Evolutionary conservation across 2,329 filamentous ascomycete genomes (phyloP).

Genomic region (Lomentospora prolificans): DNA sequence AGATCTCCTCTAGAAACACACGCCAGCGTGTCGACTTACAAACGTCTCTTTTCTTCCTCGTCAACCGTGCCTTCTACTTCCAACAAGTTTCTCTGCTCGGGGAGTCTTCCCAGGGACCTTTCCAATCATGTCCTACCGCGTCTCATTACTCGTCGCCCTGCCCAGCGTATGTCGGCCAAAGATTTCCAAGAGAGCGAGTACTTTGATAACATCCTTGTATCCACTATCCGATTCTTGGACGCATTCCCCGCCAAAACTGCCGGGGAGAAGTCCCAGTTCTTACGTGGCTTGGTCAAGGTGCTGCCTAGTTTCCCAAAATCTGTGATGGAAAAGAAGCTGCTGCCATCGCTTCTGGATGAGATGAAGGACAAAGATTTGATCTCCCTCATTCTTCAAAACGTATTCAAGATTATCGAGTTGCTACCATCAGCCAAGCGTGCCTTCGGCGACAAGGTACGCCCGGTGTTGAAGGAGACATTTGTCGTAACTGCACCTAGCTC

Average conservation of each 20-base stretch:
- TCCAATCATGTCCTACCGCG: conserved; percentile 66
- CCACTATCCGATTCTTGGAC: conserved; percentile 91
- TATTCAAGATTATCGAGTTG: conserved; percentile 79
- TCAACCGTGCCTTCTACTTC: conserved; percentile 66
- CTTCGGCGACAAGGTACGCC: conserved; percentile 81
- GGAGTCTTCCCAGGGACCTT: conserved; percentile 71
- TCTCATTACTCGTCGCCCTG: conserved; percentile 78
- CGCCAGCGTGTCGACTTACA: conserved; percentile 74
- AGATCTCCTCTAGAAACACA: conserved; percentile 75
- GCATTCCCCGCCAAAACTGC: conserved; percentile 83
- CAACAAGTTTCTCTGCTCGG: conserved; percentile 79
- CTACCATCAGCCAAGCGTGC: conserved; percentile 63
- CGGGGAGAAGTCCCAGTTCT: conserved; percentile 82
- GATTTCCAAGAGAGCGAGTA: conserved; percentile 95
- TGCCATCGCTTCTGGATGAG: conserved; percentile 83
- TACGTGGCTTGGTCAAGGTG: conserved; percentile 79
- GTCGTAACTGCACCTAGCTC: conserved; percentile 24
- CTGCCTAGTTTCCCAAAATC: conserved; percentile 86
- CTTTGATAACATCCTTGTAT: conserved; percentile 94
- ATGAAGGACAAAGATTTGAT: conserved; percentile 85
- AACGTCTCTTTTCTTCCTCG: conserved; percentile 68
- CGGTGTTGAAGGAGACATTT: conserved; percentile 75
- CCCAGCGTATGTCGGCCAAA: conserved; percentile 74
- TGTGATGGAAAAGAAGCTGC: conserved; percentile 87
- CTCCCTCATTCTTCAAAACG: conserved; percentile 76